Base-by-base conservation (phyloP, 768 basidiomycete species). In the Suillus brevipes region DNA sequence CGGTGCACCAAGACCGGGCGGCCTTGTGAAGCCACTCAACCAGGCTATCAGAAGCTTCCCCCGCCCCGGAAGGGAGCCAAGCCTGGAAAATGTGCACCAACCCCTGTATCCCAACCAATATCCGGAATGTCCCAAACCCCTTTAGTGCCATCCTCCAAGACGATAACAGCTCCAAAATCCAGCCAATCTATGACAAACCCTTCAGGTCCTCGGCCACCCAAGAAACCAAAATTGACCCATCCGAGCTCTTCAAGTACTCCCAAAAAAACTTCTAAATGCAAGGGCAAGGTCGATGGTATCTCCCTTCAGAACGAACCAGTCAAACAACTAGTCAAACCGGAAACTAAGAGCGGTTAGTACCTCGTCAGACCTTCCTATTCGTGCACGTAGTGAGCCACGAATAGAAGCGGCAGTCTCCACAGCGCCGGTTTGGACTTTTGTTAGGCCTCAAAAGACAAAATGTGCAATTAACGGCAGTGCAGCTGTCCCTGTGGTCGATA, bases 1-100 rank as follows among this genome's bases (percentile, higher is more conserved):
- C 76, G 74, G 36, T 77, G 75, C 60, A 47, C n/a, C 34, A 67
- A 47, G 31, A 31, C 43, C 14, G 65, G 34, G 6, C 2, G 1
- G 7, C 7, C 1, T 12, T 77, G 75, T 45, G 0, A 0, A n/a
- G 36, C 18, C 4, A 0, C 16, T 3, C 45, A 42, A 36, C 38
- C 13, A 42, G 69, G 68, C 36, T 76, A 72, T 31, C 68, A 74
- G 40, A 67, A 20, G 38, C 68, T 76, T 25, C 76, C 74, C 45
- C n/a, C 61, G 45, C 74, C 74, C 25, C 31, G 31, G 31, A 76
- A 72, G 52, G 0, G 25, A 3, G 20, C 2, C 14, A 71, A 38
- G 45, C 28, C 4, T 20, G 45, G 40, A 38, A 64, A 66, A 28
- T 36, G 5, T 36, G 16, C 36, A 60, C 4, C 16, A 34, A 14